Conservation (phyloP, 1,139 yeast genomes). For the Cylindricascospora bacillispora region DNA sequence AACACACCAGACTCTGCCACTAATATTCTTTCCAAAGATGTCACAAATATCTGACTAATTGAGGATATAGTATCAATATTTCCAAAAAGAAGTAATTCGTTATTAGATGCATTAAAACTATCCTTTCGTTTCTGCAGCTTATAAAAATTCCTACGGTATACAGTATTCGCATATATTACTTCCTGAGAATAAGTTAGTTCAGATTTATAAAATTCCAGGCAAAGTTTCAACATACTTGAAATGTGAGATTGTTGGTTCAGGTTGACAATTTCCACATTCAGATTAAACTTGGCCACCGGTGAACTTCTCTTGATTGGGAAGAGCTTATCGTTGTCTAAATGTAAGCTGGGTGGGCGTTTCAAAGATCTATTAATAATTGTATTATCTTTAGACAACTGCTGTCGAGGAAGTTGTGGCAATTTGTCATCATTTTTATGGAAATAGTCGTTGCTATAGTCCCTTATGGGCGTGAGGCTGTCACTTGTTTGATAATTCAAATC, state of each 20-base stretch:
- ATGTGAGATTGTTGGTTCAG: not conserved
- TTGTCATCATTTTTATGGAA: constrained; percentile 18
- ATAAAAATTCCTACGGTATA: constrained; percentile 21
- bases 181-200: constrained; percentile 19
- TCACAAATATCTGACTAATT: constrained; percentile 21
- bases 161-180: constrained; percentile 15
- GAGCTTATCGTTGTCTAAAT: not conserved
- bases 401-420: constrained; percentile 10
- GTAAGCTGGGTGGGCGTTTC: not conserved
- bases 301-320: not conserved
- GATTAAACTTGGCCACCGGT: not conserved
- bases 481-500: constrained; percentile 15
- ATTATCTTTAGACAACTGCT: too few species aligned
- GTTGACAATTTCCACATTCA: not conserved
- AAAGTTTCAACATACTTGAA: not conserved
- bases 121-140: constrained; percentile 16
- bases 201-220: constrained; percentile 5
- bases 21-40: constrained; percentile 7
- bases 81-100: constrained; percentile 27
- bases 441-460: constrained; percentile 21
- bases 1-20: not conserved
- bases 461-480: constrained; percentile 22
- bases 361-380: too few species aligned
- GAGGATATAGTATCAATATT: constrained; percentile 27
- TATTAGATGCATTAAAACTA: constrained; percentile 15